Evolutionary conservation across 805 yeast genomes (phyloP).

Genomic region (Candida mattraensis): DNA sequence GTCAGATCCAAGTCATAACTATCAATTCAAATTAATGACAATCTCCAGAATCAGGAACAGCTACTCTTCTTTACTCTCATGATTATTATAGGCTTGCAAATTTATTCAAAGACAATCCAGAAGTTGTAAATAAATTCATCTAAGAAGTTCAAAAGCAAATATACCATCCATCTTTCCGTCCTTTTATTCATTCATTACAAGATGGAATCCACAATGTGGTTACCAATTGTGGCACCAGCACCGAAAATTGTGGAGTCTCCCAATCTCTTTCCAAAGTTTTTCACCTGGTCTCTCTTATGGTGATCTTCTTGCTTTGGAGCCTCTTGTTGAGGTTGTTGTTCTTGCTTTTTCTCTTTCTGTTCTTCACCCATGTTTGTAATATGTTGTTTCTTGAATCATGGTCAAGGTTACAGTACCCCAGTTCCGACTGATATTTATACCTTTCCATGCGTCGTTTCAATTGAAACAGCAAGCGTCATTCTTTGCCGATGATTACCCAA

Average conservation of each 20-base stretch:
- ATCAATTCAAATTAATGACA: conserved; percentile 43
- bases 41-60: conserved; percentile 62
- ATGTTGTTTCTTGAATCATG: too few species aligned
- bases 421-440: too few species aligned
- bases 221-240: conserved; percentile 94
- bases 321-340: conserved; percentile 17
- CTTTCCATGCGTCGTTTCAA: background rate
- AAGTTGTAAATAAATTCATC: conserved; percentile 23
- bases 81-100: conserved; percentile 1
- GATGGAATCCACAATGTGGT: conserved; percentile 73
- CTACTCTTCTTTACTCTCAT: conserved; percentile 34
- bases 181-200: conserved; percentile 35
- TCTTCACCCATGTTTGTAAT: conserved; percentile 18
- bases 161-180: conserved; percentile 1
- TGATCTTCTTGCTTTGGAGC: conserved; percentile 21
- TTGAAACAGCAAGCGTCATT: too few species aligned
- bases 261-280: conserved; percentile 72
- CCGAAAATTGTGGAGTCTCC: conserved; percentile 95
- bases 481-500: too few species aligned
- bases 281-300: conserved; percentile 37
- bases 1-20: conserved; percentile 39
- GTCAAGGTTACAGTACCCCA: too few species aligned
- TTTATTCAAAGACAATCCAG: too few species aligned
- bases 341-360: conserved; percentile 17
- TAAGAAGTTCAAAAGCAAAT: conserved; percentile 1